A percentile compares a stretch with the other conserved stretches of the same genome.
phyloP scores from a whole-genome alignment of 371 early-diverging fungal species.

The Dichotomocladium elegans region DNA sequence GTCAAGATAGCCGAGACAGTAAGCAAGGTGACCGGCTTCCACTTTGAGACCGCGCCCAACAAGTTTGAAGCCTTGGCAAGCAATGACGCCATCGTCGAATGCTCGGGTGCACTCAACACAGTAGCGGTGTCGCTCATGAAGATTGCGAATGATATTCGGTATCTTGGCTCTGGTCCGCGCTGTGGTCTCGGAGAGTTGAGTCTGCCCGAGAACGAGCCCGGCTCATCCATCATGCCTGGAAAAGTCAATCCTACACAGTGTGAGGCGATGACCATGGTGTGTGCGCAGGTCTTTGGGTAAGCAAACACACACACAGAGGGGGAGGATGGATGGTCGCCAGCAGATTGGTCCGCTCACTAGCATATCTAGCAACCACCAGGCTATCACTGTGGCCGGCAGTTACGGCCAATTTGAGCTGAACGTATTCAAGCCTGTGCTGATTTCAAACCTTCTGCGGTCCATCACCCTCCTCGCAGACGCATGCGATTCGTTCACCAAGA shows the following conservation, averaged over 20 bases:
- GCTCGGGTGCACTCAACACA: constrained; percentile 81
- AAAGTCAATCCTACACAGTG: constrained; percentile 94
- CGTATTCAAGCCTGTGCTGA: constrained; percentile 91
- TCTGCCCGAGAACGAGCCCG: constrained; percentile 91
- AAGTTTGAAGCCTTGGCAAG: constrained; percentile 92
- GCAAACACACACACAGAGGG: neutral
- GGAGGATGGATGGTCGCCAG: neutral
- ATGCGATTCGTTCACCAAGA: constrained; percentile 70
- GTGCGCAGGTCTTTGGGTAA: constrained; percentile 74
- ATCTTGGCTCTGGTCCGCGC: constrained; percentile 86
- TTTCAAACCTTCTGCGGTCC: constrained; percentile 83
- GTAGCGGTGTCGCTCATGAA: constrained; percentile 85
- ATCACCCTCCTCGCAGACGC: constrained; percentile 77
- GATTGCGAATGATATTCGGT: constrained; percentile 89
- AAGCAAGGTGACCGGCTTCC: constrained; percentile 63
- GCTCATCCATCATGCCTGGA: constrained; percentile 92
- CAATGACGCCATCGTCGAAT: constrained; percentile 88
- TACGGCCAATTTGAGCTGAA: constrained; percentile 93
- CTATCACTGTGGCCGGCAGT: constrained; percentile 78
- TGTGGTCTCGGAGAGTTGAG: constrained; percentile 86
- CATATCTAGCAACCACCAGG: constrained; percentile 65
- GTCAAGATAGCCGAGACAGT: constrained; percentile 72
- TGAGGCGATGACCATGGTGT: constrained; percentile 93
- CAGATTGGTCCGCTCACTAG: neutral
- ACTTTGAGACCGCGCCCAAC: constrained; percentile 85